Conservation (phyloP, 1,284 basidiomycete genomes). For the Apiotrichum brassicae region DNA sequence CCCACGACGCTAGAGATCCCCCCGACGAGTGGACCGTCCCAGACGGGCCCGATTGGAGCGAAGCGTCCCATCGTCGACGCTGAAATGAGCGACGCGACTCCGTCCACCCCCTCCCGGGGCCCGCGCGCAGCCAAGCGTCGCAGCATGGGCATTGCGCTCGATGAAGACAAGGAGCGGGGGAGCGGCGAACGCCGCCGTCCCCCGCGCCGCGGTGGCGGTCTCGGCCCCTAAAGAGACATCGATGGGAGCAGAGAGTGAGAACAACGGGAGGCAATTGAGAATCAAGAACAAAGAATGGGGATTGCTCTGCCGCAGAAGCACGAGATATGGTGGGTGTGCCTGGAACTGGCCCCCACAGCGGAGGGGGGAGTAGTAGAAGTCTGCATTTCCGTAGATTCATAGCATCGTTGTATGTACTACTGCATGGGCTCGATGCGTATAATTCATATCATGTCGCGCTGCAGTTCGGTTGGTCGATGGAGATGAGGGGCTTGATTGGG, state of each 20-base stretch:
- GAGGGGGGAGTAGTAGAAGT: background rate
- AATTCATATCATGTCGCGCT: no score
- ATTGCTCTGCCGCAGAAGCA: background rate
- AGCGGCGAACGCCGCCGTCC: background rate
- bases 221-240: background rate
- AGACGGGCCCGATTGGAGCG: constrained; percentile 10
- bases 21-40: constrained; percentile 3
- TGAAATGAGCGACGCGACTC: constrained; percentile 11
- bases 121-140: constrained; percentile 15
- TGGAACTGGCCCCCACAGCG: background rate
- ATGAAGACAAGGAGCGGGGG: constrained; percentile 2
- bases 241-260: background rate
- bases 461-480: no score
- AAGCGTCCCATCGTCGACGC: constrained; percentile 18
- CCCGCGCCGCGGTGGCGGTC: background rate
- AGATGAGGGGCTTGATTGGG: no score
- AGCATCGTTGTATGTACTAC: constrained; percentile 10
- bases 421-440: no score
- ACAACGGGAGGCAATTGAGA: background rate
- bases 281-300: background rate
- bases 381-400: background rate
- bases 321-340: no score
- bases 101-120: constrained; percentile 9
- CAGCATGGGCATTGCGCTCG: background rate
- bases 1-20: constrained; percentile 4